Evolutionary conservation across 352 stramenopile genomes (phyloP).

Genomic region (Phytopythium oedochilum): DNA sequence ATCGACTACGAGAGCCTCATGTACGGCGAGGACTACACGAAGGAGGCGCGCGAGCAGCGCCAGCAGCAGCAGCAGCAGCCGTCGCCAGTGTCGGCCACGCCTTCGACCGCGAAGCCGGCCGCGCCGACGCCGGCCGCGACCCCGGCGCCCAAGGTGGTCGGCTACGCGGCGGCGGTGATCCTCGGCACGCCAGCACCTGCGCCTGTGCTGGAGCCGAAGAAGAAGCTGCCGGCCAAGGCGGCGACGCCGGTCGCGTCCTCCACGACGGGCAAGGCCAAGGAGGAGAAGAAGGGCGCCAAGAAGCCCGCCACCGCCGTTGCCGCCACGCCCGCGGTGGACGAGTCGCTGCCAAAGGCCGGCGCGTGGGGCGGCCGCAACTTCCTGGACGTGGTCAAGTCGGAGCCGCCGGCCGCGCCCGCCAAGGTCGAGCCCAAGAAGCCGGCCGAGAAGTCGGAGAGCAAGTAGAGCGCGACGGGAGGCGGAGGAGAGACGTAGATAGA

Average conservation of each 20-base stretch:
- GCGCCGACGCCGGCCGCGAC: conserved; percentile 7
- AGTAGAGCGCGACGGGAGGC: conserved; percentile 1
- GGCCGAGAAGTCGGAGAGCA: conserved; percentile 9
- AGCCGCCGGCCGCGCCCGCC: conserved; percentile 39
- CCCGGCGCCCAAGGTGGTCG: conserved; percentile 38
- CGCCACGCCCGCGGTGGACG: conserved; percentile 22
- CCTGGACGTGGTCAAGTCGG: conserved; percentile 78
- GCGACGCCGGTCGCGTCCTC: conserved; percentile 22
- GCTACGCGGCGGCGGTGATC: conserved; percentile 78
- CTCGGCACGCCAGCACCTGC: conserved; percentile 53
- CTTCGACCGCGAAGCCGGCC: conserved; percentile 4
- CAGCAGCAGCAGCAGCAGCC: conserved; percentile 32
- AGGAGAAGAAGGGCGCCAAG: conserved; percentile 40
- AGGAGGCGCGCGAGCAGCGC: conserved; percentile 72
- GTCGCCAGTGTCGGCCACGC: too few species aligned
- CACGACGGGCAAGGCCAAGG: conserved; percentile 19
- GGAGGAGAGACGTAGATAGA: conserved; percentile 1
- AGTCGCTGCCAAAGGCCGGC: conserved; percentile 54
- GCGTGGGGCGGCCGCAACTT: conserved; percentile 82
- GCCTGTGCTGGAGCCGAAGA: conserved; percentile 38
- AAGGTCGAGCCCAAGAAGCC: conserved; percentile 21
- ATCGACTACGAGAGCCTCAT: conserved; percentile 90
- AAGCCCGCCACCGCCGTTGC: conserved; percentile 25
- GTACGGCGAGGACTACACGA: conserved; percentile 89
- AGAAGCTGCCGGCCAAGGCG: conserved; percentile 35